Percentiles rank a stretch among this genome's conserved stretches.
Evolutionary conservation across 1,284 basidiomycete species (phyloP).

Genomic region (Heterobasidion irregulare): DNA sequence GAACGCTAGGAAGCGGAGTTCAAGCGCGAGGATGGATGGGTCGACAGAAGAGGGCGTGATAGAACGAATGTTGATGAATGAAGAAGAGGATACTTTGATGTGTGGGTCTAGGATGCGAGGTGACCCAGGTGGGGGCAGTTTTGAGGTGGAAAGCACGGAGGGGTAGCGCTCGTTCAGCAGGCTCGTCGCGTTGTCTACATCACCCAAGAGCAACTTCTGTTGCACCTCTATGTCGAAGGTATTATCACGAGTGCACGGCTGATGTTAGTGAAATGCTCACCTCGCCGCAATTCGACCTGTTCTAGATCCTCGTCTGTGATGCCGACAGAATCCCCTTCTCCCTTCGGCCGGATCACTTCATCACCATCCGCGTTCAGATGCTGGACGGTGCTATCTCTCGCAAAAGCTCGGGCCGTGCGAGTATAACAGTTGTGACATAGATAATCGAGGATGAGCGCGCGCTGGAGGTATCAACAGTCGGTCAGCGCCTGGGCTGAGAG

Average conservation of each 20-base stretch:
- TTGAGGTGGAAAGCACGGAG: slow-evolving; percentile 40
- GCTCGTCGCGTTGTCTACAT: slow-evolving; percentile 58
- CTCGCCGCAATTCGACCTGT: slow-evolving; percentile 45
- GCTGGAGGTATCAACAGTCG: slow-evolving; percentile 27
- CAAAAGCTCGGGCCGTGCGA: slow-evolving; percentile 64
- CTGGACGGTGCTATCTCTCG: slow-evolving; percentile 50
- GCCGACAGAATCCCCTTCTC: slow-evolving; percentile 19
- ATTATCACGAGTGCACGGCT: background rate
- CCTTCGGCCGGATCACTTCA: slow-evolving; percentile 33
- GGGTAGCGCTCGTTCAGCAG: slow-evolving; percentile 66
- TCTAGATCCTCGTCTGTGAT: slow-evolving; percentile 35
- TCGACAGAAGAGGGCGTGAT: slow-evolving; percentile 53
- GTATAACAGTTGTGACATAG: slow-evolving; percentile 69
- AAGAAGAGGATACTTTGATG: background rate
- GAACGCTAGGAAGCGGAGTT: slow-evolving; percentile 78
- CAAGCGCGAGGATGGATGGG: slow-evolving; percentile 68
- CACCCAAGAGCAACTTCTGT: slow-evolving; percentile 56
- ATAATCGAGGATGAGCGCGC: slow-evolving; percentile 75
- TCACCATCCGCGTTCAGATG: slow-evolving; percentile 65
- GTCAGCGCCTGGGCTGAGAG: background rate
- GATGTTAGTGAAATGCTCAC: slow-evolving; percentile 26
- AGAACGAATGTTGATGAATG: slow-evolving; percentile 28
- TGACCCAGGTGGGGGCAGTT: slow-evolving; percentile 10
- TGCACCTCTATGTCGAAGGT: slow-evolving; percentile 46
- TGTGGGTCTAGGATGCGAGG: background rate